phyloP scores from a whole-genome alignment of 495 filamentous ascomycete species.

The Penicillium antarcticum region DNA sequence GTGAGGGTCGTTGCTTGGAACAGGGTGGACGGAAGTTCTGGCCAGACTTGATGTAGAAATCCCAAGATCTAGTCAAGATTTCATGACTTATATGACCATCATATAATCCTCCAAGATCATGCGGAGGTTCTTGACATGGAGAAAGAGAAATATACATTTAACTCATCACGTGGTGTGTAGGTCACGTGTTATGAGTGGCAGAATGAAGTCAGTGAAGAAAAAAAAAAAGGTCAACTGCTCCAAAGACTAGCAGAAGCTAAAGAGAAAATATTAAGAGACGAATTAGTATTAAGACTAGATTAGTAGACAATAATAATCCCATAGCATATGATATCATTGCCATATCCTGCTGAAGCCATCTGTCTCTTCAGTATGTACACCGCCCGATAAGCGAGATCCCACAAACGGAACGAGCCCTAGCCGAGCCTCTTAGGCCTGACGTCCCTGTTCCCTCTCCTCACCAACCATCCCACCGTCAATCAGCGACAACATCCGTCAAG shows the following conservation, averaged over 20 bases:
- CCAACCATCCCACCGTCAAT: slow-evolving; percentile 32
- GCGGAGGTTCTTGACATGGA: not conserved
- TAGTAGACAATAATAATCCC: not conserved
- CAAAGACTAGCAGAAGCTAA: not conserved
- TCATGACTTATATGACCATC: no score
- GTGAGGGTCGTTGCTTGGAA: no score
- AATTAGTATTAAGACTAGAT: not conserved
- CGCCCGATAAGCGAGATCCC: slow-evolving; percentile 47
- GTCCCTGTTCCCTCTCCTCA: slow-evolving; percentile 22
- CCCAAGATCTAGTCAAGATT: no score
- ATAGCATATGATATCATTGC: not conserved
- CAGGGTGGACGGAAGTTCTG: no score
- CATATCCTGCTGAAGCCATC: not conserved
- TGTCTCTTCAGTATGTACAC: slow-evolving; percentile 21
- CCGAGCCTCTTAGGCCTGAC: slow-evolving; percentile 29
- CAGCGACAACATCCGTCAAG: slow-evolving; percentile 48
- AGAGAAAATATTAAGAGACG: not conserved
- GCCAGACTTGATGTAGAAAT: no score
- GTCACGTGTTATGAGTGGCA: slow-evolving; percentile 8
- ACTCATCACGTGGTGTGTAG: not conserved
- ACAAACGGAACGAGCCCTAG: slow-evolving; percentile 43
- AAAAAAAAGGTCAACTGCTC: not conserved
- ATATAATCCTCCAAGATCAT: not conserved
- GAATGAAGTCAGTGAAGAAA: not conserved
- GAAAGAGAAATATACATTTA: not conserved